These are phyloP conservation scores for Ophiostoma perfectum DNA, from an alignment of 2,329 filamentous ascomycete genomes.

Conservation along the genomic window DNA sequence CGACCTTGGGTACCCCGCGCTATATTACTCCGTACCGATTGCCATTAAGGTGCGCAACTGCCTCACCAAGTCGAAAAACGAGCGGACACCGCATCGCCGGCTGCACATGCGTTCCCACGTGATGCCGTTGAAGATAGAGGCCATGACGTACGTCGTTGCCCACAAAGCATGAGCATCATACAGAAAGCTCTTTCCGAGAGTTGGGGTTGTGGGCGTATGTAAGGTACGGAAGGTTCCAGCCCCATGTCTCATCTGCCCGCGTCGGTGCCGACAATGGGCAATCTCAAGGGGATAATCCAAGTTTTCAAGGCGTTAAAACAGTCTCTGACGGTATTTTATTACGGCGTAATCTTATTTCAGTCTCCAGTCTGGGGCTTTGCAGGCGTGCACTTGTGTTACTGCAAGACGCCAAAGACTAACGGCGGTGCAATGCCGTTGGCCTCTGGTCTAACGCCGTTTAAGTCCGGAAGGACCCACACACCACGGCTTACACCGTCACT, in stretches of 20 bases:
- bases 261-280: not conserved
- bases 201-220: too few relatives aligned
- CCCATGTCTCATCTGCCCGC: not conserved
- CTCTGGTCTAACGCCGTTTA: not conserved
- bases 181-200: too few relatives aligned
- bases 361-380: not conserved
- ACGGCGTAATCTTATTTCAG: not conserved
- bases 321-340: not conserved
- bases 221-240: too few relatives aligned
- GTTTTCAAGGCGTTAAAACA: not conserved
- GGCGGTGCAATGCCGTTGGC: conserved; percentile 10
- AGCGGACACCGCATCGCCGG: too few relatives aligned
- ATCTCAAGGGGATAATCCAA: not conserved
- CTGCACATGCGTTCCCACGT: too few relatives aligned
- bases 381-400: not conserved
- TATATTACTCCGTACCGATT: not conserved
- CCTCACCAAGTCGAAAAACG: not conserved
- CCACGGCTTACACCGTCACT: not conserved
- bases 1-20: not conserved
- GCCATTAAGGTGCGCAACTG: not conserved
- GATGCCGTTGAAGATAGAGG: too few relatives aligned
- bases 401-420: not conserved
- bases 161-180: too few relatives aligned
- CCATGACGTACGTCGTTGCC: too few relatives aligned
- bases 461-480: not conserved